Base-by-base conservation (phyloP, 306 rosid genomes). In the Vigna unguiculata region DNA sequence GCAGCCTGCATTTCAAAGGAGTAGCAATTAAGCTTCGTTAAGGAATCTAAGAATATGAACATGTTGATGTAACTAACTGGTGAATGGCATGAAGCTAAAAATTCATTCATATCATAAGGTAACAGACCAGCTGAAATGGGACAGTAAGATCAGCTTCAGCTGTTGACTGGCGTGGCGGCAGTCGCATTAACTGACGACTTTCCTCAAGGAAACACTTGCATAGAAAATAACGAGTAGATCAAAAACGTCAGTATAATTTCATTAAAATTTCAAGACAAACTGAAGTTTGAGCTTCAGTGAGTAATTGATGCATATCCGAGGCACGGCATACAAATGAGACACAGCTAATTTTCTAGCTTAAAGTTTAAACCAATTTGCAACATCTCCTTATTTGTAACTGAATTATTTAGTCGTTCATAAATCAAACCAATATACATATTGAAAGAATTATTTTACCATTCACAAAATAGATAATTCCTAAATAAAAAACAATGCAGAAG, bases 131-230 rank as follows among this genome's bases (percentile, higher is more conserved):
- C 86, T 96, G 96, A 86, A 96, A 96, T 58, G 98, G 98, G 75
- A 92, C 87, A 93, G 88, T 87, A 67, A 96, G 97, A 86, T 96
- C 99, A 71, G 98, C 99, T 90, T 96, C 99, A 54, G 97, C 96
- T 70, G 98, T 96, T 76, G 99, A 91, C 60, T 92, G 97, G 57
- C 96, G 98, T 54, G 99, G 97, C 69, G 99, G 99, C 83, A 96
- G 82, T 20, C 91, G 90, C 99, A 96, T 92, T 82, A 96, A 82
- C 66, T 88, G 92, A 45, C 97, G 90, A 78, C 98, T 92, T 81
- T 96, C 99, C 86, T 96, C 99, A 53, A 96, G 99, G 85, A 96
- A 96, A 84, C 96, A 92, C 98, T 93, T 72, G 57, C 41, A 81
- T 15, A 51, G 34, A 59, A 65, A 69, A 83, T 28, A 51, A 84